These are phyloP conservation scores for Rubia yunnanensis DNA, from an alignment of 257 asterid species.

Conservation along the genomic window DNA sequence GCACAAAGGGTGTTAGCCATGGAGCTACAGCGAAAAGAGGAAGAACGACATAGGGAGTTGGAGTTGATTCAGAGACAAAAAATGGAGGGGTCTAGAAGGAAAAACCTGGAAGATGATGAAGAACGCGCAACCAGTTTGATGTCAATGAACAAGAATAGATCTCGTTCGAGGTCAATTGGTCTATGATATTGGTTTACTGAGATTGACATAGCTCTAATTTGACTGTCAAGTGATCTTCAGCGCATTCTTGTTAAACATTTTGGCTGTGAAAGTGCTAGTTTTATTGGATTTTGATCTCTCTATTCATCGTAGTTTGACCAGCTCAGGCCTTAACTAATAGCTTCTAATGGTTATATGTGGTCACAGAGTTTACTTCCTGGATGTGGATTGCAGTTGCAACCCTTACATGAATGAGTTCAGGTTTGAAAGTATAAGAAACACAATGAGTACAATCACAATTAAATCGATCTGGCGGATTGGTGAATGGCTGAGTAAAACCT, in stretches of 20 bases:
- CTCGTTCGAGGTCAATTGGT: constrained; percentile 41
- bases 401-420: too few species aligned
- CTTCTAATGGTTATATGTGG: background rate
- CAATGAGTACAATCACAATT: too few species aligned
- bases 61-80: constrained; percentile 84
- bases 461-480: too few species aligned
- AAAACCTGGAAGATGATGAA: constrained; percentile 64
- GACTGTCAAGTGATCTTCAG: background rate
- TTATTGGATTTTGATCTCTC: background rate
- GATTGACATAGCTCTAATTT: background rate
- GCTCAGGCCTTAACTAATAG: too few species aligned
- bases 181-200: constrained; percentile 12
- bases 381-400: too few species aligned
- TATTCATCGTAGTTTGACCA: too few species aligned
- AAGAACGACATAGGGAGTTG: constrained; percentile 70
- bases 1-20: constrained; percentile 79
- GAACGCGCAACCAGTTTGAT: constrained; percentile 37
- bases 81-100: constrained; percentile 72
- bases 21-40: constrained; percentile 74
- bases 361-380: too few species aligned
- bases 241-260: background rate
- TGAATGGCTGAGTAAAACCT: too few species aligned
- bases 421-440: too few species aligned
- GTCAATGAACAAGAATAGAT: constrained; percentile 33
- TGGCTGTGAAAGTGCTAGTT: background rate